Conservation (phyloP, 768 basidiomycete genomes). For the Clathrus columnatus region DNA sequence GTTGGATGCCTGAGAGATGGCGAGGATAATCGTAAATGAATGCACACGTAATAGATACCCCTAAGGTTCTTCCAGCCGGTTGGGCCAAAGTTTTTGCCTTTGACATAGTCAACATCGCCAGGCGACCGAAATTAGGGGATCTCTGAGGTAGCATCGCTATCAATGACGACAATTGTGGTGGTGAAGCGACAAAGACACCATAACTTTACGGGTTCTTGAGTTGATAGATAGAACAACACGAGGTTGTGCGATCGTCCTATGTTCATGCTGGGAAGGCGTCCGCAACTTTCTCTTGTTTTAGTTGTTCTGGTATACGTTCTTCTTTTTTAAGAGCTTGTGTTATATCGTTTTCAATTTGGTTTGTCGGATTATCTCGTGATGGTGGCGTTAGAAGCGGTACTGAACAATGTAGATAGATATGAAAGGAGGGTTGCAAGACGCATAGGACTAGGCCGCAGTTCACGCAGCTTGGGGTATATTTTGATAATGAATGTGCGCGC, state of each 20-base stretch:
- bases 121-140: conserved; percentile 31
- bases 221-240: conserved; percentile 56
- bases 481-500: conserved; percentile 47
- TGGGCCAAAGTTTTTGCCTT: conserved; percentile 17
- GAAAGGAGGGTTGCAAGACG: conserved; percentile 42
- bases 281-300: conserved; percentile 39
- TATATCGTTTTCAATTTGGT: conserved; percentile 37
- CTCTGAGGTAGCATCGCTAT: conserved; percentile 15
- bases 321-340: conserved; percentile 37
- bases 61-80: conserved; percentile 39
- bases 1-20: too few relatives aligned
- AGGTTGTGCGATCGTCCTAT: conserved; percentile 26
- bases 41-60: too few relatives aligned
- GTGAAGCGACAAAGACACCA: conserved; percentile 37
- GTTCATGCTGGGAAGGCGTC: conserved; percentile 50
- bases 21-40: too few relatives aligned
- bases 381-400: conserved; percentile 28
- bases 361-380: conserved; percentile 29
- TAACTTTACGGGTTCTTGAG: conserved; percentile 41
- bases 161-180: conserved; percentile 26
- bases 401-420: conserved; percentile 47
- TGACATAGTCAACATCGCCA: conserved; percentile 29
- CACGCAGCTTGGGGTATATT: conserved; percentile 45
- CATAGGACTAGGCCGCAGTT: conserved; percentile 60
- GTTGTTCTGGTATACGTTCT: conserved; percentile 36